Percentiles rank a stretch among this genome's conserved stretches.
Conservation (phyloP, 2,329 filamentous ascomycete species). For the Pseudogymnoascus sp. region DNA sequence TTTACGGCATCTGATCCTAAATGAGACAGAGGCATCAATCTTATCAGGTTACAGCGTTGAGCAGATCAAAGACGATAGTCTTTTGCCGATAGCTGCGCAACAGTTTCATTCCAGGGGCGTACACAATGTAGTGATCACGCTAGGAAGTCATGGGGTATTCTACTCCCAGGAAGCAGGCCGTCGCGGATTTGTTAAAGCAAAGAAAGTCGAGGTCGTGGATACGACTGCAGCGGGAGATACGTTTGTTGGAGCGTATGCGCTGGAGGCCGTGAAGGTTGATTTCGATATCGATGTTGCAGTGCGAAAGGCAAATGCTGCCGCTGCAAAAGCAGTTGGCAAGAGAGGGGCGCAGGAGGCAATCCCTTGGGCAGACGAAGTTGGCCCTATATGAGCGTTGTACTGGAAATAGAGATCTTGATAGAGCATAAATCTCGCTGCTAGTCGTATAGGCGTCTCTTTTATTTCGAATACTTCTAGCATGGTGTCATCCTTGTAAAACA, state of each 20-base stretch:
- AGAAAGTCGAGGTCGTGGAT: slow-evolving; percentile 14
- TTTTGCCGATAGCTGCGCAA: neutral
- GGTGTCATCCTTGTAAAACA: neutral
- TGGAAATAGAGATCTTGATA: neutral
- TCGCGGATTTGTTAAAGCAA: slow-evolving; percentile 1
- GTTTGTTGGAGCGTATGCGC: slow-evolving; percentile 13
- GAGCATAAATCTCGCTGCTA: neutral
- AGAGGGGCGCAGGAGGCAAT: neutral
- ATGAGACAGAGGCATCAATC: slow-evolving; percentile 11
- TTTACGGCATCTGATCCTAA: neutral
- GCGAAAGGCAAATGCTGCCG: slow-evolving; percentile 3
- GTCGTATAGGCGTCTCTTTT: neutral
- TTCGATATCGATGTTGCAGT: slow-evolving; percentile 10
- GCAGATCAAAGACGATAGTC: neutral
- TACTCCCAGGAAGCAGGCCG: slow-evolving; percentile 4
- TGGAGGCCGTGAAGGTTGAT: neutral
- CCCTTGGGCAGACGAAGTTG: slow-evolving; percentile 5
- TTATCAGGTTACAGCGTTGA: neutral
- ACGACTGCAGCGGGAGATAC: slow-evolving; percentile 17
- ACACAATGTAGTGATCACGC: slow-evolving; percentile 13
- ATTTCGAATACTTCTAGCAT: neutral
- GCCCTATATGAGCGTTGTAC: neutral
- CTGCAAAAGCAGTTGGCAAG: slow-evolving; percentile 5
- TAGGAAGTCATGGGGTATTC: slow-evolving; percentile 14
- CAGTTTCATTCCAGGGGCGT: neutral